These are phyloP conservation scores for Clavispora phyllophila DNA, from an alignment of 805 yeast species.

Conservation along the genomic window DNA sequence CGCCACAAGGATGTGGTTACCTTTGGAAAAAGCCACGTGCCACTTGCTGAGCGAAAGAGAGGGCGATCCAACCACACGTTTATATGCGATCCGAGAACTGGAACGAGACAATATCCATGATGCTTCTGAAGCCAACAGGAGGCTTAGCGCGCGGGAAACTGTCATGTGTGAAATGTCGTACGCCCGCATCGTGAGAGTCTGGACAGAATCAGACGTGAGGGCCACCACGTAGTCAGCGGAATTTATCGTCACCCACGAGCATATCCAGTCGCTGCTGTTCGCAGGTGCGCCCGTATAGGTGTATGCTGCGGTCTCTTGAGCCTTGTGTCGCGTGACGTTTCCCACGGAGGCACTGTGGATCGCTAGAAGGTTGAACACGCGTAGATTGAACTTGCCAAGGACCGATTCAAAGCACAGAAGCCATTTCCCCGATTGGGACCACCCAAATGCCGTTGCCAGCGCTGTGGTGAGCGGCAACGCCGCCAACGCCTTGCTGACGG, in stretches of 20 bases:
- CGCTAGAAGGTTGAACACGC: constrained; percentile 24
- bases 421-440: constrained; percentile 36
- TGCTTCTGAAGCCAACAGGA: neutral
- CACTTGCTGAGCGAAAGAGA: constrained; percentile 1
- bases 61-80: neutral
- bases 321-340: constrained; percentile 3
- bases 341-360: constrained; percentile 7
- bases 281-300: neutral
- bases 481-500: constrained; percentile 21
- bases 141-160: neutral
- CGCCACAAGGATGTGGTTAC: constrained; percentile 6
- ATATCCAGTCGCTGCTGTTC: neutral
- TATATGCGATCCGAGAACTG: neutral
- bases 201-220: neutral
- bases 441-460: constrained; percentile 14
- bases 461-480: constrained; percentile 19
- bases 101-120: constrained; percentile 1
- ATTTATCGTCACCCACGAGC: constrained; percentile 3
- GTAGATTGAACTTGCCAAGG: neutral
- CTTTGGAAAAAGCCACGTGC: constrained; percentile 3
- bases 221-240: constrained; percentile 4
- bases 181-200: neutral
- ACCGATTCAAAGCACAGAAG: constrained; percentile 20
- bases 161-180: constrained; percentile 1
- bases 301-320: constrained; percentile 4